Conservation (phyloP, 306 rosid genomes). For the Lablab purpureus region DNA sequence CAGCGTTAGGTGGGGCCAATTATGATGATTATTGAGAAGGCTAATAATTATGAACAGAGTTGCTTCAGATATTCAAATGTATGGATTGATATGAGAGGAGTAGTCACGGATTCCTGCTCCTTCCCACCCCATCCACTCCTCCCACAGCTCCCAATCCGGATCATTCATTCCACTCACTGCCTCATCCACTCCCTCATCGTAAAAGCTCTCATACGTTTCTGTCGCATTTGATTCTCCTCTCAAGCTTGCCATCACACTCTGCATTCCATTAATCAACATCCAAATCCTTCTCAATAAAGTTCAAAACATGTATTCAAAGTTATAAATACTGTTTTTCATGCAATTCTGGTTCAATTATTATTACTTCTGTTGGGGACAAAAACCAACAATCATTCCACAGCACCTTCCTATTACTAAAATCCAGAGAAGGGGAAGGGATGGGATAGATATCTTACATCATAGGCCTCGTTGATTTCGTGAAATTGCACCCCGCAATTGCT, state of each 20-base stretch:
- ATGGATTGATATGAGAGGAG: constrained; percentile 84
- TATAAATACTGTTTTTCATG: constrained; percentile 26
- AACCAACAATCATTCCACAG: no score
- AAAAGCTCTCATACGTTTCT: constrained; percentile 41
- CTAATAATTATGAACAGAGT: background rate
- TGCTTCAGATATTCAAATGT: constrained; percentile 47
- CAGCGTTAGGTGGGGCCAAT: background rate
- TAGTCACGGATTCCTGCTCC: constrained; percentile 96
- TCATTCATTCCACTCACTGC: constrained; percentile 70
- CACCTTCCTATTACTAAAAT: no score
- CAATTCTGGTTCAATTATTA: background rate
- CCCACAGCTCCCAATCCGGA: constrained; percentile 83
- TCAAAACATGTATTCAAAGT: no score
- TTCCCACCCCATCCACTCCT: constrained; percentile 99
- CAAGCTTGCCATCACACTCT: constrained; percentile 75
- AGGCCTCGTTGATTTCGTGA: constrained; percentile 87
- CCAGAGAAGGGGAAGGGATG: background rate
- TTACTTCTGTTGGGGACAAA: no score
- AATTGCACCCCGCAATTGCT: constrained; percentile 80
- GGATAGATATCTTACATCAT: constrained; percentile 63
- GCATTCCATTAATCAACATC: constrained; percentile 6
- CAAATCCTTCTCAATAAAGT: background rate
- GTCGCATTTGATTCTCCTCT: constrained; percentile 57
- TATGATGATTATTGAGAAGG: no score
- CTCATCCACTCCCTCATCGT: constrained; percentile 56